Conservation (phyloP, 768 basidiomycete species). For the Mycena indigotica region DNA sequence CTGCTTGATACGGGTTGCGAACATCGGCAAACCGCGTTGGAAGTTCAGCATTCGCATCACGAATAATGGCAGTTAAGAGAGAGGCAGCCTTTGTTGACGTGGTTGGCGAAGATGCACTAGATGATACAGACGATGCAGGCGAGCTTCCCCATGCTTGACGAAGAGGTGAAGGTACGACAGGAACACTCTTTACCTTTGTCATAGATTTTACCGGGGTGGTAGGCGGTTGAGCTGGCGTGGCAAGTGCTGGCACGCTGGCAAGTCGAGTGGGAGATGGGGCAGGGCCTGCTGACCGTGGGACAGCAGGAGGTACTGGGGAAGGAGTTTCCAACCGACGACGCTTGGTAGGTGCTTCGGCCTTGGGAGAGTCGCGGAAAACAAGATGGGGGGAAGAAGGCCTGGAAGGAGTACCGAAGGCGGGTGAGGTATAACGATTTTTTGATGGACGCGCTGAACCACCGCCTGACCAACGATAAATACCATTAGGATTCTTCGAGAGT, state of each 20-base stretch:
- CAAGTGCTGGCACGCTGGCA: slow-evolving; percentile 28
- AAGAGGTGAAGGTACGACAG: slow-evolving; percentile 72
- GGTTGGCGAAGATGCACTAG: slow-evolving; percentile 34
- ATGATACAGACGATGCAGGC: slow-evolving; percentile 38
- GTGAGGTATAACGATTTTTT: slow-evolving; percentile 73
- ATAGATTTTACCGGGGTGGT: slow-evolving; percentile 10
- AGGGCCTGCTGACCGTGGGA: slow-evolving; percentile 36
- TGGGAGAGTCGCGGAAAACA: slow-evolving; percentile 37
- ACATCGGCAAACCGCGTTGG: slow-evolving; percentile 61
- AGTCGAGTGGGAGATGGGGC: slow-evolving; percentile 35
- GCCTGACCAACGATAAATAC: slow-evolving; percentile 73
- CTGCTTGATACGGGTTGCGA: slow-evolving; percentile 77
- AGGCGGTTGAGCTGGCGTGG: slow-evolving; percentile 26
- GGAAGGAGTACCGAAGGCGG: slow-evolving; percentile 63
- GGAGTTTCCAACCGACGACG: slow-evolving; percentile 29
- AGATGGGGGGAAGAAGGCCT: slow-evolving; percentile 44
- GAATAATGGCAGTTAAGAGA: slow-evolving; percentile 70
- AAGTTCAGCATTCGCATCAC: slow-evolving; percentile 58
- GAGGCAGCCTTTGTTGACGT: slow-evolving; percentile 68
- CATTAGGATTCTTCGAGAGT: slow-evolving; percentile 73
- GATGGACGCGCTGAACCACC: slow-evolving; percentile 61
- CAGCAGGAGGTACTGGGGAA: slow-evolving; percentile 25
- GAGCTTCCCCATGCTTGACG: slow-evolving; percentile 70
- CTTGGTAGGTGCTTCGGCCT: slow-evolving; percentile 16
- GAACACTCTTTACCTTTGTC: slow-evolving; percentile 42